Conservation (phyloP, 2,329 filamentous ascomycete species). For the Colletotrichum incanum region DNA sequence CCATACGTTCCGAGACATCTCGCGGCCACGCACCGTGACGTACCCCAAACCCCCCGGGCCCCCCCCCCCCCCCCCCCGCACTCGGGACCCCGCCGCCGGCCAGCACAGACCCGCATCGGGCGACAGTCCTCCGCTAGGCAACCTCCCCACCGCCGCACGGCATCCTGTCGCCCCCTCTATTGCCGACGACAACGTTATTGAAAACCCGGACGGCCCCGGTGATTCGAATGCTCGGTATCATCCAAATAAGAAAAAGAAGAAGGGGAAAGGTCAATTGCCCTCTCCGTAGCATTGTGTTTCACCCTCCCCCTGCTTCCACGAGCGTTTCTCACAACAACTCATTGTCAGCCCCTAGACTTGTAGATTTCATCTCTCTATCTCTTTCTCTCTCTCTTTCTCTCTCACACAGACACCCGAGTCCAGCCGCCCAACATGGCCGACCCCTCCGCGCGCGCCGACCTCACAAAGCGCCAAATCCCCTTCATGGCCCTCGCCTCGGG, state of each 20-base stretch:
- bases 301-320: neutral
- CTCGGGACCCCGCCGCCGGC: constrained; percentile 30
- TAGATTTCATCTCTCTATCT: neutral
- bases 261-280: neutral
- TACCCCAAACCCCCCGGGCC: neutral
- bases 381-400: too few relatives aligned
- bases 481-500: constrained; percentile 47
- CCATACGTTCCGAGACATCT: too few relatives aligned
- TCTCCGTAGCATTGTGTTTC: neutral
- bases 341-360: too few relatives aligned
- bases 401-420: too few relatives aligned
- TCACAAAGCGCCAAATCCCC: constrained; percentile 48
- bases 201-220: constrained; percentile 11
- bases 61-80: constrained; percentile 5
- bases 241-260: too few relatives aligned
- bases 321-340: neutral
- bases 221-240: neutral
- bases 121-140: constrained; percentile 28
- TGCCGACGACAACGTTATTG: neutral
- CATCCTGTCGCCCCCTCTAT: constrained; percentile 31
- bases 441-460: constrained; percentile 36
- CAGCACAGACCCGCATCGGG: constrained; percentile 33
- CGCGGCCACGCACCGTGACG: constrained; percentile 1
- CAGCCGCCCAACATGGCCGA: constrained; percentile 24
- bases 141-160: constrained; percentile 18